Percentiles rank a stretch among this genome's conserved stretches.
These are phyloP conservation scores for Citrullus amarus DNA, from an alignment of 306 rosid genomes.

Conservation along the genomic window DNA sequence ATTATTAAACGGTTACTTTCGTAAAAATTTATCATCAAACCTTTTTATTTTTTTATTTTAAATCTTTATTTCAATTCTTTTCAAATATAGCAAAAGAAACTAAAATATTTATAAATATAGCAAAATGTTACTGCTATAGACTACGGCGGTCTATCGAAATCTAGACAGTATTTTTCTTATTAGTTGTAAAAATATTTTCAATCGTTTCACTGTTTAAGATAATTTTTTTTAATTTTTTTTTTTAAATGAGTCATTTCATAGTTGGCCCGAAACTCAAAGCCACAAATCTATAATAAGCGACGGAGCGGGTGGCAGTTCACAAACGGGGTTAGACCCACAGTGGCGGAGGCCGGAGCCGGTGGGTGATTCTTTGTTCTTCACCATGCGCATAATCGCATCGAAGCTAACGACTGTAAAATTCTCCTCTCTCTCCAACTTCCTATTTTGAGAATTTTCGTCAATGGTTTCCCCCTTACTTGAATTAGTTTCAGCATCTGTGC, in stretches of 20 bases:
- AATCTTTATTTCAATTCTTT: no score
- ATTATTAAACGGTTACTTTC: no score
- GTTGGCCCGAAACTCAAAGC: neutral
- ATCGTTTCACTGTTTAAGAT: no score
- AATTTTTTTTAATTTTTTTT: no score
- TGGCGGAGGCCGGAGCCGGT: neutral
- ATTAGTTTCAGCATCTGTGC: slow-evolving; percentile 30
- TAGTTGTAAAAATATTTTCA: no score
- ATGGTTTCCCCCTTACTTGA: neutral
- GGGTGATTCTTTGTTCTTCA: neutral
- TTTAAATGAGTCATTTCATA: neutral
- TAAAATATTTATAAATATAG: no score
- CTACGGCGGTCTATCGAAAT: no score
- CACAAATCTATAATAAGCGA: neutral
- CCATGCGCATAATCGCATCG: slow-evolving; percentile 48
- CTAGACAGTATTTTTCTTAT: no score
- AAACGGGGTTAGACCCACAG: neutral
- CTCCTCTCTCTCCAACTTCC: neutral
- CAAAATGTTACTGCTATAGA: no score
- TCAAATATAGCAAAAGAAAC: no score
- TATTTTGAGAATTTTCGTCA: neutral
- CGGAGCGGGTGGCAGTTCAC: neutral
- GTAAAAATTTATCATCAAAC: no score
- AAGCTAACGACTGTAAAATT: slow-evolving; percentile 32
- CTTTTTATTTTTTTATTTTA: no score